Percentiles rank a stretch among this genome's conserved stretches.
phyloP scores from a whole-genome alignment of 805 yeast genomes.

The Saccharomycopsis sp. region DNA sequence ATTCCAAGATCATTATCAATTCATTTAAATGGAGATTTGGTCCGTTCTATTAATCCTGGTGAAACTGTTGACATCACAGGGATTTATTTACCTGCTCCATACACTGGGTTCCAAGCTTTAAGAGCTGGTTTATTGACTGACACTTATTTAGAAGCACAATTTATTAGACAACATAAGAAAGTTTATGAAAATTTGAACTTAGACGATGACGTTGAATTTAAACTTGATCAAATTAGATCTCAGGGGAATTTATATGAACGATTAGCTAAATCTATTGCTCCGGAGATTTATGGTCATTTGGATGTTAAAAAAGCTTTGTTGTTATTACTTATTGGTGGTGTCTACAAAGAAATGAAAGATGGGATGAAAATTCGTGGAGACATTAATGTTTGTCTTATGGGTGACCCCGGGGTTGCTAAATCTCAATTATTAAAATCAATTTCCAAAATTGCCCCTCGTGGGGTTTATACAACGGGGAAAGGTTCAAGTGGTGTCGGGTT shows the following conservation, averaged over 20 bases:
- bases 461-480: conserved; percentile 95
- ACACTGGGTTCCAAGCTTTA: conserved; percentile 90
- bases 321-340: conserved; percentile 87
- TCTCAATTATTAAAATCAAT: conserved; percentile 91
- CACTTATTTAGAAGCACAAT: conserved; percentile 85
- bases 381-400: conserved; percentile 92
- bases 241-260: conserved; percentile 72
- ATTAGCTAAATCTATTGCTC: conserved; percentile 87
- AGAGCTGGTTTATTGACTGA: conserved; percentile 92
- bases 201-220: conserved; percentile 46
- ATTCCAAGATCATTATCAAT: conserved; percentile 84
- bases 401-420: conserved; percentile 99
- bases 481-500: conserved; percentile 99
- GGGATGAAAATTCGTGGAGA: conserved; percentile 98
- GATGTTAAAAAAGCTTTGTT: conserved; percentile 91
- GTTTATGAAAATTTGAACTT: conserved; percentile 65
- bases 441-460: conserved; percentile 89
- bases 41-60: conserved; percentile 85
- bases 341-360: conserved; percentile 88
- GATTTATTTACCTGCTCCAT: conserved; percentile 87
- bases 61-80: conserved; percentile 93
- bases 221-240: conserved; percentile 47
- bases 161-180: conserved; percentile 79
- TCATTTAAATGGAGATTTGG: conserved; percentile 89
- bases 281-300: conserved; percentile 90